These are phyloP conservation scores for Phialemonium atrogriseum DNA, from an alignment of 2,329 filamentous ascomycete genomes.

Conservation along the genomic window DNA sequence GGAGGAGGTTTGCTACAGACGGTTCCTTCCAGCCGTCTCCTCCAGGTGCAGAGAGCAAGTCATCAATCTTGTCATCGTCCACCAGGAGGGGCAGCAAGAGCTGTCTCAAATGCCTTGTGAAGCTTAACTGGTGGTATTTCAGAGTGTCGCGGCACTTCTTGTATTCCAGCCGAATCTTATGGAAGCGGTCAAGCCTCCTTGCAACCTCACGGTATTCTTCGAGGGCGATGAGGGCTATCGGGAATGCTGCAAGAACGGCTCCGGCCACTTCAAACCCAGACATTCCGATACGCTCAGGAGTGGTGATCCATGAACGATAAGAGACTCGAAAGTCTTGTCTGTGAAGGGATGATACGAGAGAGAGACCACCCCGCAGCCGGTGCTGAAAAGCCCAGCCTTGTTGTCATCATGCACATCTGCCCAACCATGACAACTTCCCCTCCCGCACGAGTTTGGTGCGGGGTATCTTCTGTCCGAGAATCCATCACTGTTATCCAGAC, in stretches of 20 bases:
- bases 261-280: constrained; percentile 15
- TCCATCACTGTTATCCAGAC: no score
- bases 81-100: constrained; percentile 14
- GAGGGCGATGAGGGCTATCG: constrained; percentile 11
- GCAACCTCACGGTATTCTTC: constrained; percentile 12
- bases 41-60: constrained; percentile 11
- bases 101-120: constrained; percentile 10
- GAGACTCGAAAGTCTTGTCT: no score
- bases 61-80: constrained; percentile 10
- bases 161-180: constrained; percentile 11
- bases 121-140: constrained; percentile 8
- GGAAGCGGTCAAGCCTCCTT: constrained; percentile 9
- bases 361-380: no score
- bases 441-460: no score
- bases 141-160: constrained; percentile 9
- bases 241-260: constrained; percentile 14
- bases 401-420: no score
- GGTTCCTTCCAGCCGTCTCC: constrained; percentile 12
- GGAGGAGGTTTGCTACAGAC: constrained; percentile 6
- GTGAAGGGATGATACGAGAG: no score
- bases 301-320: no score
- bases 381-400: no score
- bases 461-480: no score
- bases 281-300: no score
- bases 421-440: no score